Evolutionary conservation across 1,284 basidiomycete species (phyloP).

Genomic region (Flammula alnicola): DNA sequence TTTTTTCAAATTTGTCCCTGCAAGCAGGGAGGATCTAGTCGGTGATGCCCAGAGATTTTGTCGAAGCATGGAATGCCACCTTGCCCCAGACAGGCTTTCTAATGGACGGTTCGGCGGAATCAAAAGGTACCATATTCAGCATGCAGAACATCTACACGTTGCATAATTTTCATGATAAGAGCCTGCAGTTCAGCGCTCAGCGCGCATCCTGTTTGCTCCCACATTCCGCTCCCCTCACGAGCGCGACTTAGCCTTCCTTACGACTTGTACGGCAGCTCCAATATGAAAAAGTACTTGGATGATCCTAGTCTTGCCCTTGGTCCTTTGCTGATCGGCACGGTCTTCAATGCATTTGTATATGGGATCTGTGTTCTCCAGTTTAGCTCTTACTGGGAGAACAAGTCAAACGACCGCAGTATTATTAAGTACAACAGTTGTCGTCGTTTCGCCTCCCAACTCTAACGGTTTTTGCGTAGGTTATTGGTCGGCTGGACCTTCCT

Average conservation of each 20-base stretch:
- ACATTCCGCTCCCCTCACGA: no score
- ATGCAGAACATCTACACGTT: no score
- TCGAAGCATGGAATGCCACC: no score
- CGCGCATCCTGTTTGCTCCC: not conserved
- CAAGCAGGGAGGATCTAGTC: no score
- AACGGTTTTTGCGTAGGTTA: slow-evolving; percentile 18
- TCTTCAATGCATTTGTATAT: slow-evolving; percentile 28
- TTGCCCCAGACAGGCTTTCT: no score
- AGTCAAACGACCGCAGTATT: slow-evolving; percentile 21
- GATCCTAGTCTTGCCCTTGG: slow-evolving; percentile 22
- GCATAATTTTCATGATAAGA: not conserved
- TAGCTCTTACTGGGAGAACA: slow-evolving; percentile 27
- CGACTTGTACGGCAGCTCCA: not conserved
- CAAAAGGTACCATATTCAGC: no score
- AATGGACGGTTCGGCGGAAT: no score
- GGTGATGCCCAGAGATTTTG: no score
- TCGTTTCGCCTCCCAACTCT: not conserved
- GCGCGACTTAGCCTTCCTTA: not conserved
- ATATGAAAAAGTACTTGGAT: not conserved
- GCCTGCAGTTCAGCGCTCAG: not conserved
- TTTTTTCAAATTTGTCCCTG: no score
- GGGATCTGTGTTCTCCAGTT: slow-evolving; percentile 32
- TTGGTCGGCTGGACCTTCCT: slow-evolving; percentile 38
- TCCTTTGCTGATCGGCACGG: slow-evolving; percentile 25
- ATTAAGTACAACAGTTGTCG: slow-evolving; percentile 20